Base-by-base conservation (phyloP, 805 yeast species). In the Starmerella sirachaensis region DNA sequence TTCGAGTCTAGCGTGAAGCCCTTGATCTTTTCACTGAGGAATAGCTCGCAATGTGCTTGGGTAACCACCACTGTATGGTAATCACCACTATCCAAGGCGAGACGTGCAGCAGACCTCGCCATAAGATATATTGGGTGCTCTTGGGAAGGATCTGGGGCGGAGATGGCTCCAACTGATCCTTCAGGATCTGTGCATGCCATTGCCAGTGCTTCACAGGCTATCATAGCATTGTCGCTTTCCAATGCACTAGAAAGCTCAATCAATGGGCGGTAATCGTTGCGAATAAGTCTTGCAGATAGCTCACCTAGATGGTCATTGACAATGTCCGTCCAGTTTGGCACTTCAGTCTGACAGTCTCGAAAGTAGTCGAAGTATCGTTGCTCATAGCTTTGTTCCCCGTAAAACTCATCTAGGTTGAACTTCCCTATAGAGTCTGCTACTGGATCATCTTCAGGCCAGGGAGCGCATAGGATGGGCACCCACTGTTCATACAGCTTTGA, bases 381-480 rank as follows among this genome's bases (percentile, higher is more conserved):
- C 37, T 58, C 62, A 38, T 56, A 57, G 34, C 40, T 37, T 37
- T 38, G 38, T 12, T 58, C 38, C n/a, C 64, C 64, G 19, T 47
- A 43, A 25, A 47, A 53, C 16, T 52, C 51, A 12, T 41, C 37
- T 46, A 63, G 52, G 18, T 60, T 60, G 24, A 51, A 55, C 29
- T 48, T 53, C 0, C 52, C 49, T 2, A 51, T 38, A 14, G 62
- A 58, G 17, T 62, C 60, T 24, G 57, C 67, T 11, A 51, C 49
- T 0, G 66, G 64, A 28, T 52, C 49, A 33, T 61, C 65, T 25
- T 60, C 64, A n/a, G 58, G 52, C 65, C 66, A 61, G 6, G 27
- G 42, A 9, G 38, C 51, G 22, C 57, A 46, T 3, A 42, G 13
- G 19, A 39, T 31, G 11, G 50, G 47, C 8, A 38, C 40, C 17